Percentiles rank a stretch among this genome's conserved stretches.
phyloP scores from a whole-genome alignment of 2,329 filamentous ascomycete genomes.

The Tothia fuscella region DNA sequence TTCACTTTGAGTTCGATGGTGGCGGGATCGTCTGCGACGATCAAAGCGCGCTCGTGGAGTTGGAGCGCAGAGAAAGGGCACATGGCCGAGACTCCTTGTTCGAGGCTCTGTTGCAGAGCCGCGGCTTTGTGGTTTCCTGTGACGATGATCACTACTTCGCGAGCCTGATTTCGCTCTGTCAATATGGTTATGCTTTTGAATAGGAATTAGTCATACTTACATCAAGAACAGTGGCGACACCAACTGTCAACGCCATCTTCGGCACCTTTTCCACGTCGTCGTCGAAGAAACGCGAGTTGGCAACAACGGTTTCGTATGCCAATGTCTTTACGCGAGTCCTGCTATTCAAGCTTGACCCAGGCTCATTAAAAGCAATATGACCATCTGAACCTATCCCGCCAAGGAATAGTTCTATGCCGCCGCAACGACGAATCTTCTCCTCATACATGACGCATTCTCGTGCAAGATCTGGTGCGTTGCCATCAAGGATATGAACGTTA shows the following conservation, averaged over 20 bases:
- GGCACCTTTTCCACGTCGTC: slow-evolving; percentile 64
- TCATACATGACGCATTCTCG: slow-evolving; percentile 72
- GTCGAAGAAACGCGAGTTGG: slow-evolving; percentile 74
- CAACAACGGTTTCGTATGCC: slow-evolving; percentile 75
- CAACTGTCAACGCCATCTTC: slow-evolving; percentile 72
- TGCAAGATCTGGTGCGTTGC: slow-evolving; percentile 63
- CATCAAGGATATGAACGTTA: slow-evolving; percentile 76
- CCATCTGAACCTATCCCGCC: slow-evolving; percentile 78
- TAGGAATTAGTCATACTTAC: slow-evolving; percentile 19
- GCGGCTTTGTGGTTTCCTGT: slow-evolving; percentile 70
- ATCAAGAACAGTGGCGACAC: slow-evolving; percentile 72
- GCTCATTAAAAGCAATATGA: slow-evolving; percentile 86
- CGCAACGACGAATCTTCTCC: slow-evolving; percentile 58
- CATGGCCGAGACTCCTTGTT: slow-evolving; percentile 79
- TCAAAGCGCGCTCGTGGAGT: slow-evolving; percentile 67
- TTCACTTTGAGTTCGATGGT: slow-evolving; percentile 36
- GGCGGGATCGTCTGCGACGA: slow-evolving; percentile 69
- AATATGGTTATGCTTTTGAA: background rate
- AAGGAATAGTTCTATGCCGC: slow-evolving; percentile 77
- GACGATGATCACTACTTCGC: slow-evolving; percentile 71
- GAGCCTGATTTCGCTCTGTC: background rate
- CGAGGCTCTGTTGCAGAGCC: slow-evolving; percentile 68
- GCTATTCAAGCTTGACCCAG: slow-evolving; percentile 64
- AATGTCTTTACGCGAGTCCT: slow-evolving; percentile 77
- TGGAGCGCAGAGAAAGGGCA: slow-evolving; percentile 78